Percentiles rank a stretch among this genome's conserved stretches.
phyloP scores from a whole-genome alignment of 2,329 filamentous ascomycete genomes.

The Simplicillium aogashimaense region DNA sequence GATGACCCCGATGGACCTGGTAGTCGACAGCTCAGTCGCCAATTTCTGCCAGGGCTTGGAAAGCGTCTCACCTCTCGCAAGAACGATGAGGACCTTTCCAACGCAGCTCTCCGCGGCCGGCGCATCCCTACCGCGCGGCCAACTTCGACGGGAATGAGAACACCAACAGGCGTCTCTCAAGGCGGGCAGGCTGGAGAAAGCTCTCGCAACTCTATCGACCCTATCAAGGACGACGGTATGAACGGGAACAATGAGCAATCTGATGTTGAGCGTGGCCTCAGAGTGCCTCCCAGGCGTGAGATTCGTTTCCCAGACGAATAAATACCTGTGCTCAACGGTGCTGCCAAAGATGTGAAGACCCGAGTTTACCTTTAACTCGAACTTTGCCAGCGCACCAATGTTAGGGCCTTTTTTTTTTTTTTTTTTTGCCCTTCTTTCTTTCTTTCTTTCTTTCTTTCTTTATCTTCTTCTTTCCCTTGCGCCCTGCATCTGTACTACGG shows the following conservation, averaged over 20 bases:
- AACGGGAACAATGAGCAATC: not conserved
- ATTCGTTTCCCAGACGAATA: conserved; percentile 7
- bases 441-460: no score
- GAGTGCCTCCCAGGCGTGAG: not conserved
- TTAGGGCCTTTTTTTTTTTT: no score
- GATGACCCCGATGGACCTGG: not conserved
- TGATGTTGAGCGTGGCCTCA: not conserved
- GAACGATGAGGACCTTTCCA: conserved; percentile 1
- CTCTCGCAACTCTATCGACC: not conserved
- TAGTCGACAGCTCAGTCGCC: not conserved
- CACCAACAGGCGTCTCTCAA: no score
- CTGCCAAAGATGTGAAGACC: no score
- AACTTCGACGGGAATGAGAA: not conserved
- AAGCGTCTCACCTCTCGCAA: conserved; percentile 2
- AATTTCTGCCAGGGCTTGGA: conserved; percentile 3
- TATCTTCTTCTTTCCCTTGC: no score
- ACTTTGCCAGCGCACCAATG: no score
- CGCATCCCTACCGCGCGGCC: not conserved
- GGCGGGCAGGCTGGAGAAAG: no score
- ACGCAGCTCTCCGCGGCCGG: not conserved
- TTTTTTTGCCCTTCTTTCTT: no score
- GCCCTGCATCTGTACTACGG: no score
- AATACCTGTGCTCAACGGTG: no score
- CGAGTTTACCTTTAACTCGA: no score
- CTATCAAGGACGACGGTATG: not conserved